Percentiles rank a stretch among this genome's conserved stretches.
phyloP scores from a whole-genome alignment of 2,329 filamentous ascomycete genomes.

The Aspergillus sp. region DNA sequence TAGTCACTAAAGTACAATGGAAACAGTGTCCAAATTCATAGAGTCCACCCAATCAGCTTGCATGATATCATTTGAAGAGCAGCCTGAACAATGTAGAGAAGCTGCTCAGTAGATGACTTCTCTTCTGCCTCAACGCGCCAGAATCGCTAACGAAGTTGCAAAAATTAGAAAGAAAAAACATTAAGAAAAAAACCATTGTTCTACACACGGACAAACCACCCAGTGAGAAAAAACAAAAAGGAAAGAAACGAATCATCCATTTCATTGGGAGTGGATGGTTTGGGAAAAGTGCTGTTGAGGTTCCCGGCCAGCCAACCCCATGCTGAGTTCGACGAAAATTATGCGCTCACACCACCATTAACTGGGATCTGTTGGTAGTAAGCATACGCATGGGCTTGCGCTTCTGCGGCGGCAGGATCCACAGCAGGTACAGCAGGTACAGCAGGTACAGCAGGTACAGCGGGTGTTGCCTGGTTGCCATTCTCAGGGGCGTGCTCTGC shows the following conservation, averaged over 20 bases:
- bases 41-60: slow-evolving; percentile 16
- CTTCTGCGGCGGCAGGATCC: slow-evolving; percentile 10
- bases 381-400: slow-evolving; percentile 20
- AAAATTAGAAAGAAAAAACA: slow-evolving; percentile 6
- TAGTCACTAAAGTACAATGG: slow-evolving; percentile 26
- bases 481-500: slow-evolving; percentile 15
- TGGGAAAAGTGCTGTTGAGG: too few relatives aligned
- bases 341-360: slow-evolving; percentile 19
- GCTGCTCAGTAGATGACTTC: slow-evolving; percentile 2
- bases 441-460: slow-evolving; percentile 1
- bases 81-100: neutral
- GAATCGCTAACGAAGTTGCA: slow-evolving; percentile 23
- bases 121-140: slow-evolving; percentile 9
- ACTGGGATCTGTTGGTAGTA: slow-evolving; percentile 27
- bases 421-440: neutral
- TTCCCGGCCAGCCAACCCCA: too few relatives aligned
- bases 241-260: slow-evolving; percentile 2
- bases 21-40: slow-evolving; percentile 19
- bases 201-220: slow-evolving; percentile 14
- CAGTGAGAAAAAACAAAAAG: slow-evolving; percentile 7
- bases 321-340: slow-evolving; percentile 6
- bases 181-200: slow-evolving; percentile 3
- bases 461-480: slow-evolving; percentile 12
- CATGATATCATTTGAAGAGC: slow-evolving; percentile 14
- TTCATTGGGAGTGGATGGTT: slow-evolving; percentile 3